Evolutionary conservation across 352 stramenopile species (phyloP).

Genomic region (Pythium rhizo-oryzae): DNA sequence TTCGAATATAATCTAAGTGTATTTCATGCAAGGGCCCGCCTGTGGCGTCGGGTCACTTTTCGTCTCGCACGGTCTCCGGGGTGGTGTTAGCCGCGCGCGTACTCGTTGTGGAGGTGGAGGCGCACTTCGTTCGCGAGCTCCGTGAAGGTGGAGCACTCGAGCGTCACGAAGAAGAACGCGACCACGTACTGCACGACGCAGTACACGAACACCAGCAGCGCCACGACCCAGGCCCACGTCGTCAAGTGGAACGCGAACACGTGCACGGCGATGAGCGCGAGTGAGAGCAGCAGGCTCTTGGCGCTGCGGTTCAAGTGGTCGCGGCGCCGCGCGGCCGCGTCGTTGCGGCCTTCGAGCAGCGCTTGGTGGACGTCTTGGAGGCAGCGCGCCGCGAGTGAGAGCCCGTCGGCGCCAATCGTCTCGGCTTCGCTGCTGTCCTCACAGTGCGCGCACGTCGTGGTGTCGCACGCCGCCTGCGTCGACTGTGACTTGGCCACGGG

Average conservation of each 20-base stretch:
- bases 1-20: not conserved
- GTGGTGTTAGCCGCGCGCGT: constrained; percentile 6
- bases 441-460: constrained; percentile 49
- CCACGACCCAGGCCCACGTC: constrained; percentile 31
- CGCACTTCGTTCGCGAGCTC: constrained; percentile 73
- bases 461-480: constrained; percentile 31
- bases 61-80: not conserved
- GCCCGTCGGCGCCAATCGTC: constrained; percentile 2
- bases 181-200: constrained; percentile 67
- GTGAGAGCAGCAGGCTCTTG: constrained; percentile 33
- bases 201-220: constrained; percentile 42
- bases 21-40: not conserved
- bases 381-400: constrained; percentile 26
- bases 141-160: constrained; percentile 83
- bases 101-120: constrained; percentile 51
- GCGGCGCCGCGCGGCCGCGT: constrained; percentile 44
- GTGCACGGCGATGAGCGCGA: constrained; percentile 35
- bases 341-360: constrained; percentile 42
- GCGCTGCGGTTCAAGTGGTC: constrained; percentile 43
- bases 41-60: not conserved
- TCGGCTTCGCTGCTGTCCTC: constrained; percentile 22
- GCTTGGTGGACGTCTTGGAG: constrained; percentile 52
- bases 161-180: constrained; percentile 79
- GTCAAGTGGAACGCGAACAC: constrained; percentile 23
- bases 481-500: not conserved